phyloP scores from a whole-genome alignment of 2,329 filamentous ascomycete genomes.

The Teratosphaeria epicoccoides region DNA sequence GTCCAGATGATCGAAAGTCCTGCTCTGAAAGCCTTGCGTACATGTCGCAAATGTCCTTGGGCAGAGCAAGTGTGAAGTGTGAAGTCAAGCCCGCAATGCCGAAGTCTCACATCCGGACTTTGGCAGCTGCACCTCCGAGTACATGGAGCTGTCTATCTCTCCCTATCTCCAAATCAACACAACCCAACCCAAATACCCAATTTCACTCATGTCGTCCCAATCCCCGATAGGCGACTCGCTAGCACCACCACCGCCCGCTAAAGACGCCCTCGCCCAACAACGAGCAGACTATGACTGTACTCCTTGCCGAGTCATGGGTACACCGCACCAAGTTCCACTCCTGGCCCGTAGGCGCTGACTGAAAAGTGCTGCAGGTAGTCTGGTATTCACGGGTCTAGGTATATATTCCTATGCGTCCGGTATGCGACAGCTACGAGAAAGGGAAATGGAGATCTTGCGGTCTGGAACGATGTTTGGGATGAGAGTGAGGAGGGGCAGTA shows the following conservation, averaged over 20 bases:
- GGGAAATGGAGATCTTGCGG: constrained; percentile 31
- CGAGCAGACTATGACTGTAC: constrained; percentile 23
- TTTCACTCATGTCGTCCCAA: background rate
- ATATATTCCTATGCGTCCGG: constrained; percentile 37
- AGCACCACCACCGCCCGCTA: constrained; percentile 10
- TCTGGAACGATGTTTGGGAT: constrained; percentile 34
- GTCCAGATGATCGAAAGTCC: no score
- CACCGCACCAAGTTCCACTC: background rate
- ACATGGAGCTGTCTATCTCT: background rate
- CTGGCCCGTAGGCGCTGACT: background rate
- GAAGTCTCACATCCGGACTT: background rate
- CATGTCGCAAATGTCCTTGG: no score
- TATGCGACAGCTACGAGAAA: constrained; percentile 32
- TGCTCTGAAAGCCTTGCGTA: no score
- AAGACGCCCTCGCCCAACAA: constrained; percentile 15
- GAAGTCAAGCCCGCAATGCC: background rate
- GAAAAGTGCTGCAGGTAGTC: constrained; percentile 26
- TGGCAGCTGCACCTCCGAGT: background rate
- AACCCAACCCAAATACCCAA: background rate
- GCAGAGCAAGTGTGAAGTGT: background rate
- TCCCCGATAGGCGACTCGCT: constrained; percentile 2
- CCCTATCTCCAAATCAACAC: background rate
- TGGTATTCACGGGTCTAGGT: constrained; percentile 37
- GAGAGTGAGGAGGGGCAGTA: constrained; percentile 28
- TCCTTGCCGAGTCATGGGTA: constrained; percentile 25